phyloP scores from a whole-genome alignment of 2,329 filamentous ascomycete genomes.

The Aspergillus spinulosporus region DNA sequence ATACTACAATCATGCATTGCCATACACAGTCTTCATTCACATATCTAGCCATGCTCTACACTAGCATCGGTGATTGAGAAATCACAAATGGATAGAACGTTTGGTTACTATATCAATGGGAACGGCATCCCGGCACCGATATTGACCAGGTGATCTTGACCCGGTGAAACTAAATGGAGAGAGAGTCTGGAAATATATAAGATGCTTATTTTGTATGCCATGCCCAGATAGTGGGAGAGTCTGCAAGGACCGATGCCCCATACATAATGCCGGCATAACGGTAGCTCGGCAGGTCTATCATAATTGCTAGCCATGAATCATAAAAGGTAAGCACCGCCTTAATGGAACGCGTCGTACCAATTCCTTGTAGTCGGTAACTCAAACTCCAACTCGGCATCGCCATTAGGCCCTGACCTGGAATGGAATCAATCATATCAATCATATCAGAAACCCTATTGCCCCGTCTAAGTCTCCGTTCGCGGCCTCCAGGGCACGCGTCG shows the following conservation, averaged over 20 bases:
- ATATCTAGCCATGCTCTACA: too few species aligned
- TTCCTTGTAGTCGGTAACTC: not conserved
- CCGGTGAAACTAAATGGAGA: not conserved
- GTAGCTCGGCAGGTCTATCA: not conserved
- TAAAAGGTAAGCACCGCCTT: not conserved
- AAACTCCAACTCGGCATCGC: not conserved
- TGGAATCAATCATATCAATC: slow-evolving; percentile 11
- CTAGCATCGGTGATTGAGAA: too few species aligned
- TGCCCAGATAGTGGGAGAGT: not conserved
- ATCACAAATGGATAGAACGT: too few species aligned
- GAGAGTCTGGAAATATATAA: not conserved
- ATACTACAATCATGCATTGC: too few species aligned
- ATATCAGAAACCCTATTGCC: slow-evolving; percentile 77
- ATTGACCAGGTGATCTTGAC: too few species aligned
- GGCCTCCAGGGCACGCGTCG: slow-evolving; percentile 76
- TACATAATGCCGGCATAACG: not conserved
- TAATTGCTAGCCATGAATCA: not conserved
- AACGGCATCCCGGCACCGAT: too few species aligned
- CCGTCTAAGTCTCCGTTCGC: slow-evolving; percentile 83
- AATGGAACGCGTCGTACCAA: slow-evolving; percentile 6
- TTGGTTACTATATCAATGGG: too few species aligned
- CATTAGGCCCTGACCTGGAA: not conserved
- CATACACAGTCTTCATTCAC: too few species aligned
- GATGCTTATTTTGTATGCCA: not conserved
- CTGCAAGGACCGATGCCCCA: not conserved